These are phyloP conservation scores for Ambrosia trifida DNA, from an alignment of 129 eudicot genomes.

Conservation along the genomic window DNA sequence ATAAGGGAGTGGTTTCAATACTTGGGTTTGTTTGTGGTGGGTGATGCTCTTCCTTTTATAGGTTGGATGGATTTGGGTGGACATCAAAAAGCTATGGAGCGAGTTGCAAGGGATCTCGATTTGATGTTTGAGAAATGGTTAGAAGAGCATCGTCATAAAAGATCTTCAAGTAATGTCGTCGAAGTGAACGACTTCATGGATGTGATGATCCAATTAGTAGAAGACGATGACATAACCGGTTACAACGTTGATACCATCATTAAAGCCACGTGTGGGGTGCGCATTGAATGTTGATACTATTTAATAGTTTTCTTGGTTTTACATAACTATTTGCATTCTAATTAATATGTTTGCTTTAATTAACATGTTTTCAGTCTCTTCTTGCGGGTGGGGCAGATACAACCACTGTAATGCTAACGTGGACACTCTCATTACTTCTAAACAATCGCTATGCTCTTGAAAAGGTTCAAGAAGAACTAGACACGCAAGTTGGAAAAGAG, in stretches of 20 bases:
- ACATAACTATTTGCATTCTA: background rate
- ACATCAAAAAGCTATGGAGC: slow-evolving; percentile 25
- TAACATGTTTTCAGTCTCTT: background rate
- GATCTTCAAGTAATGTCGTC: background rate
- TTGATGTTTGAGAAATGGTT: slow-evolving; percentile 23
- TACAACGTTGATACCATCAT: slow-evolving; percentile 22
- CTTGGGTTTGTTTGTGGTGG: slow-evolving; percentile 21
- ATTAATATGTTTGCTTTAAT: background rate
- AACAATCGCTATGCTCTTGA: background rate
- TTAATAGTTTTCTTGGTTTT: background rate
- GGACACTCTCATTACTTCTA: slow-evolving; percentile 2
- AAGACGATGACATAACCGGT: background rate
- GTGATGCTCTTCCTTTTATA: slow-evolving; percentile 32
- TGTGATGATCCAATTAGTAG: slow-evolving; percentile 16
- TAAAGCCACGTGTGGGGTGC: slow-evolving; percentile 30
- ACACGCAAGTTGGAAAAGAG: background rate
- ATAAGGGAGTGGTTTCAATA: slow-evolving; percentile 21
- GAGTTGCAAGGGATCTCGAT: slow-evolving; percentile 20
- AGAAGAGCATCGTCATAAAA: slow-evolving; percentile 20
- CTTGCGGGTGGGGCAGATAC: background rate
- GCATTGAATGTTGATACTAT: too few relatives aligned
- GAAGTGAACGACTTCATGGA: slow-evolving; percentile 25
- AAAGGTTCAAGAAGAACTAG: slow-evolving; percentile 3
- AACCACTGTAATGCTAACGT: background rate
- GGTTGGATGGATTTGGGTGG: slow-evolving; percentile 39